Base-by-base conservation (phyloP, 129 eudicot species). In the Daucus carota region DNA sequence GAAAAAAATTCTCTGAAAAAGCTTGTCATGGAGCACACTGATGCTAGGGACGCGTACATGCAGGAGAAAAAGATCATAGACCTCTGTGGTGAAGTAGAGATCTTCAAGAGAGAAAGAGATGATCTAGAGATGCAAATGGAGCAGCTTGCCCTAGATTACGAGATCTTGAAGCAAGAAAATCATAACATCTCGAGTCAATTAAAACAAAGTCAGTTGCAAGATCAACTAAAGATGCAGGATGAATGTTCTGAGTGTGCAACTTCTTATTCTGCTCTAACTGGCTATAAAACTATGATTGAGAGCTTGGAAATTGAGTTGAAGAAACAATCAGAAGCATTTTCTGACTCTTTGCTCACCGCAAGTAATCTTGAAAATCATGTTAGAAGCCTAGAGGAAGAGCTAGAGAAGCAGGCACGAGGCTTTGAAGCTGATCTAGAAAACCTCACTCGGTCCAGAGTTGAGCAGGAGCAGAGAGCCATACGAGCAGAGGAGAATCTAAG, bases 121-220 rank as follows among this genome's bases (percentile, higher is more conserved):
- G 99, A 95, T 67, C 77, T 92, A 14, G 99, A 95, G 77, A 88
- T 88, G 84, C 99, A 95, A 81, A 86, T 91, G 96, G 99, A 95
- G 80, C 99, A 95, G 84, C 90, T 95, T 46, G 96, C 96, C 24
- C 92, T 95, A 8, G 99, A 95, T 73, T 91, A 95, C 8, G 97
- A 95, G 76, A 95, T 95, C 74, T 71, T 92, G 85, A 95, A 92
- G 87, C 99, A 95, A 73, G 96, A 92, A 84, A 89, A 95, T 73
- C 97, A 92, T 73, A 91, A 85, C 62, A 83, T 87, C 75, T 87
- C 88, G 10, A 80, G 74, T 77, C 86, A 84, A 76, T 63, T 95
- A 75, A 96, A 86, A 78, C 99, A 92, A 80, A 85, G 92, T 74
- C 75, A 86, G 74, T 67, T 89, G 43, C 97, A 95, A 33, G 97